These are phyloP conservation scores for Wallacemonas sp. DNA, from an alignment of 208 protist genomes.

Conservation along the genomic window DNA sequence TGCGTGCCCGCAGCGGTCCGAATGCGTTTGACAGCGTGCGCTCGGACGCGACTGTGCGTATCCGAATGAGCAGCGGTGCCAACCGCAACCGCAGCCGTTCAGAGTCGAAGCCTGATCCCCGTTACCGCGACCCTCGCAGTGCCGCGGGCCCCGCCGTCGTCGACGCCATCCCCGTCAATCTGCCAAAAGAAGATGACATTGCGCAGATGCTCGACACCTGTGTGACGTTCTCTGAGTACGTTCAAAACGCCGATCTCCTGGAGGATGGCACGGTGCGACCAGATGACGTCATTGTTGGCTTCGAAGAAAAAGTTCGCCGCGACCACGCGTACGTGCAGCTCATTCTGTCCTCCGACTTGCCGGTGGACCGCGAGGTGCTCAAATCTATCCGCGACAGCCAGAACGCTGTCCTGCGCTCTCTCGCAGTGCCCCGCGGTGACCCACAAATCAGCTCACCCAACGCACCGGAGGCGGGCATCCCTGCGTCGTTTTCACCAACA, in stretches of 20 bases:
- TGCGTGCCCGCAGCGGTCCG: slow-evolving; percentile 49
- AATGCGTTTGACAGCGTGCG: slow-evolving; percentile 71
- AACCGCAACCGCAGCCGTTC: slow-evolving; percentile 1
- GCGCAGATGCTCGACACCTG: slow-evolving; percentile 78
- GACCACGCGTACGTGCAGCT: slow-evolving; percentile 64
- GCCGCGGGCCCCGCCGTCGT: slow-evolving; percentile 15
- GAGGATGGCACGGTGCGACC: slow-evolving; percentile 23
- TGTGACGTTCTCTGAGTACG: slow-evolving; percentile 76
- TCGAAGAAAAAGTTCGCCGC: slow-evolving; percentile 38
- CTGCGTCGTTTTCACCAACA: background rate
- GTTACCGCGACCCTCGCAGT: slow-evolving; percentile 1
- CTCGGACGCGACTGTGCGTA: slow-evolving; percentile 34
- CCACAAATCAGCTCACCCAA: background rate
- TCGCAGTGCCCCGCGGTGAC: slow-evolving; percentile 7
- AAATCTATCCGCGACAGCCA: slow-evolving; percentile 59
- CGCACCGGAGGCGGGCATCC: background rate
- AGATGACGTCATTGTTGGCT: slow-evolving; percentile 65
- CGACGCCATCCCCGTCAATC: slow-evolving; percentile 58
- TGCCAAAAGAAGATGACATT: slow-evolving; percentile 57
- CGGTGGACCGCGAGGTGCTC: slow-evolving; percentile 52
- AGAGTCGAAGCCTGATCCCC: slow-evolving; percentile 1
- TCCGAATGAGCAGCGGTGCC: slow-evolving; percentile 4
- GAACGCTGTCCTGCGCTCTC: slow-evolving; percentile 33
- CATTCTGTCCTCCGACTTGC: slow-evolving; percentile 64
- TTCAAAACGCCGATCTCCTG: slow-evolving; percentile 48